A percentile compares a stretch with the other conserved stretches of the same genome.
phyloP scores from a whole-genome alignment of 768 basidiomycete species.

The Lactarius trivialis region DNA sequence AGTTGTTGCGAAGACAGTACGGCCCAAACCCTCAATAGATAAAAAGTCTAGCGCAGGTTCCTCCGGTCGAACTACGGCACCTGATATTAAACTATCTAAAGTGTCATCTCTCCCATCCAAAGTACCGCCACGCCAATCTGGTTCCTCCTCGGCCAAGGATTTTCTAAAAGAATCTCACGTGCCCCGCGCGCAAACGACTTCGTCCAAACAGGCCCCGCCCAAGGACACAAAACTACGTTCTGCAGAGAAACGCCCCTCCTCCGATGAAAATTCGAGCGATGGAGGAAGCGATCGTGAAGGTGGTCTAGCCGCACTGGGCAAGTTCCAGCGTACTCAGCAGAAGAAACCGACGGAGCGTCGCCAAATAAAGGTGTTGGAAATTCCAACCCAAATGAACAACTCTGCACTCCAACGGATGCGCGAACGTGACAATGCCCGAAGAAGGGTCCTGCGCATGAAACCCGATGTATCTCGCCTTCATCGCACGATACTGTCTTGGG shows the following conservation, averaged over 20 bases:
- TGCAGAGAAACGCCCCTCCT: slow-evolving; percentile 7
- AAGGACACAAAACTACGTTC: slow-evolving; percentile 1
- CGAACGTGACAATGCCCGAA: slow-evolving; percentile 55
- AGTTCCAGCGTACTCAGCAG: slow-evolving; percentile 30
- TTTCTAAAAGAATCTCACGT: slow-evolving; percentile 33
- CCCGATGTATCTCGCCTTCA: slow-evolving; percentile 81
- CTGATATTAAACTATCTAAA: slow-evolving; percentile 2
- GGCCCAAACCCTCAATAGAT: slow-evolving; percentile 4
- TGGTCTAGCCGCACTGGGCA: slow-evolving; percentile 20
- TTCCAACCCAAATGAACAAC: slow-evolving; percentile 38
- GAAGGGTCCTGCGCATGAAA: slow-evolving; percentile 61
- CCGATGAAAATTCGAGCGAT: slow-evolving; percentile 37
- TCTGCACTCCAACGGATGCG: slow-evolving; percentile 45
- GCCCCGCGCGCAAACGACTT: slow-evolving; percentile 35
- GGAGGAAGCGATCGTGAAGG: slow-evolving; percentile 35
- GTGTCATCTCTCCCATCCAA: neutral
- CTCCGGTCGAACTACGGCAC: neutral
- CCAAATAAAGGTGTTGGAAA: slow-evolving; percentile 56
- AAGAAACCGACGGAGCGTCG: slow-evolving; percentile 53
- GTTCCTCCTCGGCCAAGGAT: slow-evolving; percentile 28
- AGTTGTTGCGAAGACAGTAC: slow-evolving; percentile 7
- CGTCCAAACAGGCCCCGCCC: slow-evolving; percentile 20
- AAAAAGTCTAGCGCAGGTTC: neutral
- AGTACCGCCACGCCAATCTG: slow-evolving; percentile 19
- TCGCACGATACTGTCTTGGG: slow-evolving; percentile 76